These are phyloP conservation scores for Cercis canadensis DNA, from an alignment of 306 rosid species.

Conservation along the genomic window DNA sequence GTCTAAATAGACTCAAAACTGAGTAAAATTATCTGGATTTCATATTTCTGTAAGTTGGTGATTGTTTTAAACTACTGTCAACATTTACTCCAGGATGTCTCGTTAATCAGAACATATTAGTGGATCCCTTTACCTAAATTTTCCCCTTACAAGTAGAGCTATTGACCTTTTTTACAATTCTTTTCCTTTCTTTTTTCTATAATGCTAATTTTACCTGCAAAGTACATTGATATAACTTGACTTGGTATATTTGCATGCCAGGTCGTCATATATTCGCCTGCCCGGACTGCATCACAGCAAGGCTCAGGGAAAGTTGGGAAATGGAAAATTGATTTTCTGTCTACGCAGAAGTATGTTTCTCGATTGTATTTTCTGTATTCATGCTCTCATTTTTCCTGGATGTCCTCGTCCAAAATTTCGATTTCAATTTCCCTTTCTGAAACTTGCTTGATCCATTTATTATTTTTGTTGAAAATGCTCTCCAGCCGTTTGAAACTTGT, in stretches of 20 bases:
- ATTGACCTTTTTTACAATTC: background rate
- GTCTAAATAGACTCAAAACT: too few species aligned
- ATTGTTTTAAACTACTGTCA: too few species aligned
- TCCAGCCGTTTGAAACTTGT: too few species aligned
- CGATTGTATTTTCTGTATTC: background rate
- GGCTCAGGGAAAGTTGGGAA: slow-evolving; percentile 44
- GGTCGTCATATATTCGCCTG: slow-evolving; percentile 46
- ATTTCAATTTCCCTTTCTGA: background rate
- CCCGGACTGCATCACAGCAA: slow-evolving; percentile 45
- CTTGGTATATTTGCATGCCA: slow-evolving; percentile 1
- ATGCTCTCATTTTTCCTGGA: background rate
- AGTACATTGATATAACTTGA: too few species aligned
- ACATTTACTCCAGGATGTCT: too few species aligned
- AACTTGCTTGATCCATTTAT: background rate
- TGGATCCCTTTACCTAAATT: background rate
- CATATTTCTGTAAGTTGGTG: too few species aligned
- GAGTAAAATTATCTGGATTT: too few species aligned
- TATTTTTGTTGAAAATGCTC: too few species aligned
- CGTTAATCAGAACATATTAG: background rate
- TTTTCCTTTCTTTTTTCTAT: background rate
- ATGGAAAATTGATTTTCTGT: slow-evolving; percentile 47
- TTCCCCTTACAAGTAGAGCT: background rate
- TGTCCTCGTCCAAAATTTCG: background rate
- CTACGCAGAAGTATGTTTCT: slow-evolving; percentile 45
- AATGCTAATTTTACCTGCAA: background rate